A percentile compares a stretch with the other conserved stretches of the same genome.
phyloP scores from a whole-genome alignment of 1,284 basidiomycete species.

The Xerocomus nothofagi region DNA sequence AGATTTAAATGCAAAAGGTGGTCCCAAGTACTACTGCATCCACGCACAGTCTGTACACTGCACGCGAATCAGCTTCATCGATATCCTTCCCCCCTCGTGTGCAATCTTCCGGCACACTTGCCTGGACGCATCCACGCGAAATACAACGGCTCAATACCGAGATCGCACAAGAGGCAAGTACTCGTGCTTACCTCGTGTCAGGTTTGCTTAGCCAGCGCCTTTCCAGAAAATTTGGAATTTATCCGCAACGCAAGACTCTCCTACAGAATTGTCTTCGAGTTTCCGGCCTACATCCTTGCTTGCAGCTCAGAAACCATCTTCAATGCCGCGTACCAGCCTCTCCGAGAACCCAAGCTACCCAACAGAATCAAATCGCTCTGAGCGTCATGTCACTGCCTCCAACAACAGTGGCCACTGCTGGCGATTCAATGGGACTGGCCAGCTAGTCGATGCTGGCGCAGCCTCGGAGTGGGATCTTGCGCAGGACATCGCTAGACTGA shows the following conservation, averaged over 20 bases:
- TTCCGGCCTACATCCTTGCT: slow-evolving; percentile 34
- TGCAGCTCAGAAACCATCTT: slow-evolving; percentile 37
- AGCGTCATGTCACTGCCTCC: slow-evolving; percentile 32
- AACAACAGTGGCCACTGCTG: slow-evolving; percentile 49
- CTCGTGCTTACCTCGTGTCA: slow-evolving; percentile 27
- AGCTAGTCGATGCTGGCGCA: slow-evolving; percentile 56
- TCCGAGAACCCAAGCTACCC: slow-evolving; percentile 22
- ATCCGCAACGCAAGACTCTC: slow-evolving; percentile 35
- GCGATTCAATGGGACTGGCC: slow-evolving; percentile 62
- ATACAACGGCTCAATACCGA: slow-evolving; percentile 24
- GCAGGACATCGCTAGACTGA: slow-evolving; percentile 69
- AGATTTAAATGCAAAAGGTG: slow-evolving; percentile 42
- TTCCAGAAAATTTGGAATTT: slow-evolving; percentile 46
- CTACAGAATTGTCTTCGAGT: slow-evolving; percentile 32
- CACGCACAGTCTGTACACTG: slow-evolving; percentile 36
- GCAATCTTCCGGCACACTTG: slow-evolving; percentile 31
- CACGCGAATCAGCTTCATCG: slow-evolving; percentile 38
- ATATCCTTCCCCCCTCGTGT: slow-evolving; percentile 32
- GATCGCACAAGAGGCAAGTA: slow-evolving; percentile 30
- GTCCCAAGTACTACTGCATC: slow-evolving; percentile 37
- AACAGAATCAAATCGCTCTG: slow-evolving; percentile 28
- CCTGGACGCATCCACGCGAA: slow-evolving; percentile 34
- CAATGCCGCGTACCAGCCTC: slow-evolving; percentile 49
- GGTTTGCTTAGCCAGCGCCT: slow-evolving; percentile 18
- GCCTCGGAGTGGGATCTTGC: slow-evolving; percentile 66